A percentile compares a stretch with the other conserved stretches of the same genome.
Evolutionary conservation across 116 monocot genomes (phyloP).

Genomic region (Posidonia oceanica): DNA sequence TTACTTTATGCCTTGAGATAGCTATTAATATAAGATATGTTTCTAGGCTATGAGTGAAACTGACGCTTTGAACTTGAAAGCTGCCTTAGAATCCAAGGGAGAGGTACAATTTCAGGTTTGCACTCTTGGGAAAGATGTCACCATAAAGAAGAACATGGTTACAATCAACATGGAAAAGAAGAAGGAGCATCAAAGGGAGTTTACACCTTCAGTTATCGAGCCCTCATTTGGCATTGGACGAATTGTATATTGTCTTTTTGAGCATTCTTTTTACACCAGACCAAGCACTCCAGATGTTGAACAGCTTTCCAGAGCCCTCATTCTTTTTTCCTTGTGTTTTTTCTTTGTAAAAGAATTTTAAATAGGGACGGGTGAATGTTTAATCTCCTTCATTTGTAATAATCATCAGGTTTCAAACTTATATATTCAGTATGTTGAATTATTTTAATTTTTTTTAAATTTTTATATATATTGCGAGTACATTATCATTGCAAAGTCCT

Average conservation of each 20-base stretch:
- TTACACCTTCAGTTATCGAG: slow-evolving; percentile 90
- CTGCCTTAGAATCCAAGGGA: slow-evolving; percentile 65
- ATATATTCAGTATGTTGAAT: no score
- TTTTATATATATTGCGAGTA: no score
- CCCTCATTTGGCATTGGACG: slow-evolving; percentile 98
- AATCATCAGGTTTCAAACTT: no score
- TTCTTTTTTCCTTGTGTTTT: no score
- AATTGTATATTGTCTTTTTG: slow-evolving; percentile 90
- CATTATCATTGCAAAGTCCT: no score
- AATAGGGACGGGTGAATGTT: no score
- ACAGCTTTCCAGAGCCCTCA: no score
- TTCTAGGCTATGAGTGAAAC: slow-evolving; percentile 67
- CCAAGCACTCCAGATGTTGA: slow-evolving; percentile 66
- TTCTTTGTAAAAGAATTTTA: no score
- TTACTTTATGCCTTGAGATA: not conserved
- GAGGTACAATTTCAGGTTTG: slow-evolving; percentile 78
- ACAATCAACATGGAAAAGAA: slow-evolving; percentile 73
- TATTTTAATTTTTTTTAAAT: no score
- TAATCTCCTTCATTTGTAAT: no score
- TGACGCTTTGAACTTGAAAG: slow-evolving; percentile 70
- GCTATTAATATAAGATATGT: not conserved
- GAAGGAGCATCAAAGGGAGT: slow-evolving; percentile 91
- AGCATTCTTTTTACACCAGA: slow-evolving; percentile 89
- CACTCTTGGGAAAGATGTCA: slow-evolving; percentile 65
- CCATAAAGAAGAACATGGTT: slow-evolving; percentile 78